Evolutionary conservation across 306 rosid genomes (phyloP).

Genomic region (Urtica urens): DNA sequence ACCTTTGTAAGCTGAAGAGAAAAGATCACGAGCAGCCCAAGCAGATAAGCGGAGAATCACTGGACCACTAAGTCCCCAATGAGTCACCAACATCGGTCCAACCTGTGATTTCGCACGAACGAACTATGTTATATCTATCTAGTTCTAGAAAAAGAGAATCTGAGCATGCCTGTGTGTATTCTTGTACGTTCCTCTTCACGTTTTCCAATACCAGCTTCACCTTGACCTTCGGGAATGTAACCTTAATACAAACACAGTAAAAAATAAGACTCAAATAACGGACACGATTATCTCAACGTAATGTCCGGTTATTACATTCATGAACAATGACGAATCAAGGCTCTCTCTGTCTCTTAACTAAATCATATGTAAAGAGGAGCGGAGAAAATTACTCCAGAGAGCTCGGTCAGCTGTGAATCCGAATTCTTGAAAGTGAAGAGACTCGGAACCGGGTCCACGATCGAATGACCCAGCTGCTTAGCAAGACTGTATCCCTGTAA

Average conservation of each 20-base stretch:
- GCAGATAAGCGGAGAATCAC: conserved; percentile 84
- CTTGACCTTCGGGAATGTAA: conserved; percentile 70
- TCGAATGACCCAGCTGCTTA: conserved; percentile 85
- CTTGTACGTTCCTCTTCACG: conserved; percentile 42
- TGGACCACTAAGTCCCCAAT: conserved; percentile 97
- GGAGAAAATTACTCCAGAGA: conserved; percentile 66
- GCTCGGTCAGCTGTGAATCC: conserved; percentile 50
- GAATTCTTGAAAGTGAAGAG: conserved; percentile 78
- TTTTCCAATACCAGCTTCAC: conserved; percentile 59
- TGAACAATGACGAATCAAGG: conserved; percentile 10
- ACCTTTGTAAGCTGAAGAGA: conserved; percentile 62
- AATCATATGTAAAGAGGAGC: conserved; percentile 6
- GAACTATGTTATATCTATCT: conserved; percentile 5
- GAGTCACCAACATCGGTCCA: conserved; percentile 87
- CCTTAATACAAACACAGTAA: conserved; percentile 28
- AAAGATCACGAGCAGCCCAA: conserved; percentile 85
- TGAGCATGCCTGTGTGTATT: conserved; percentile 66
- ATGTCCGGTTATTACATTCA: too few relatives aligned
- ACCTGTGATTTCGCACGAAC: conserved; percentile 33
- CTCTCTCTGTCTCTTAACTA: conserved; percentile 16
- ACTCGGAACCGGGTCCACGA: conserved; percentile 82
- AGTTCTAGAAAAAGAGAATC: conserved; percentile 5
- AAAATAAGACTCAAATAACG: background rate
- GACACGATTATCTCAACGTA: too few relatives aligned
- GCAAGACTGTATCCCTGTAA: conserved; percentile 76